A percentile compares a stretch with the other conserved stretches of the same genome.
Conservation (phyloP, 768 basidiomycete genomes). For the Hypsizygus marmoreus region DNA sequence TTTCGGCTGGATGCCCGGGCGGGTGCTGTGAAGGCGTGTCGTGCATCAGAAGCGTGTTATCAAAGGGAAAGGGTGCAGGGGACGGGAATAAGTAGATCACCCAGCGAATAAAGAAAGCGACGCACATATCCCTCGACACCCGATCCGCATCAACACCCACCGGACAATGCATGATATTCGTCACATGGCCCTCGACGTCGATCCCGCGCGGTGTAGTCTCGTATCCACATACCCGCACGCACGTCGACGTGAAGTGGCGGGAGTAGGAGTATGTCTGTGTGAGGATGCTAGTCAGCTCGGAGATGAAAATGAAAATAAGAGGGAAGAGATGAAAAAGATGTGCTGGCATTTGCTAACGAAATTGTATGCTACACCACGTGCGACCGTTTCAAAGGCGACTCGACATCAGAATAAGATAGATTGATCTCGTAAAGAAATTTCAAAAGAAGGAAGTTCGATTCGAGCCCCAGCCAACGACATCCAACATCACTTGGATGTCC, state of each 20-base stretch:
- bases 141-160: constrained; percentile 95
- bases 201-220: constrained; percentile 75
- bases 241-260: constrained; percentile 92
- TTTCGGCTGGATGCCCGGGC: constrained; percentile 88
- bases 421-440: too few relatives aligned
- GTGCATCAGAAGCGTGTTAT: not conserved
- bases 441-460: too few relatives aligned
- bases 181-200: constrained; percentile 85
- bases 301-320: not conserved
- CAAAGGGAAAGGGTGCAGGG: not conserved
- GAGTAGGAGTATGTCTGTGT: constrained; percentile 87
- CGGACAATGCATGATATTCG: constrained; percentile 85
- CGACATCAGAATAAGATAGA: too few relatives aligned
- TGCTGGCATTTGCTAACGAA: too few relatives aligned
- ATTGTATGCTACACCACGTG: too few relatives aligned
- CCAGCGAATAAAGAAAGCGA: constrained; percentile 15
- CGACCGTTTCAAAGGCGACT: too few relatives aligned
- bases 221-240: constrained; percentile 94
- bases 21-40: constrained; percentile 39
- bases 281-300: not conserved
- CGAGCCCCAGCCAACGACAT: too few relatives aligned
- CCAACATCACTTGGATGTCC: too few relatives aligned
- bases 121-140: constrained; percentile 78
- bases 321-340: not conserved
- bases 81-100: not conserved